phyloP scores from a whole-genome alignment of 805 yeast species.

The Wickerhamiella sorbophila region DNA sequence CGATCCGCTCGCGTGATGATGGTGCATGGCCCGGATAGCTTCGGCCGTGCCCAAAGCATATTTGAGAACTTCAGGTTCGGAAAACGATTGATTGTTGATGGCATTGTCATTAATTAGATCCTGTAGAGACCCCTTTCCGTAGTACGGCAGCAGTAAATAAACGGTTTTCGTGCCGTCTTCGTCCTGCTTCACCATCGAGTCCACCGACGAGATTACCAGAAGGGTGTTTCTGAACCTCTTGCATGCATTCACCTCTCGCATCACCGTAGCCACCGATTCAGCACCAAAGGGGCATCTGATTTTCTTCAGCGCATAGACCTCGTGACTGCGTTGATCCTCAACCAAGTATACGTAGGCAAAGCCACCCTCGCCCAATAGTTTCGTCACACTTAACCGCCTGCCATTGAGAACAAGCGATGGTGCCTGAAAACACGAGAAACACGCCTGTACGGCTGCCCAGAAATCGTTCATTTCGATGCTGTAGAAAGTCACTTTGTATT shows the following conservation, averaged over 20 bases:
- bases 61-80: slow-evolving; percentile 52
- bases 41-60: slow-evolving; percentile 41
- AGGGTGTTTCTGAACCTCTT: slow-evolving; percentile 49
- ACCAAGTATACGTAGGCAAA: slow-evolving; percentile 78
- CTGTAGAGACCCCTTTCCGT: slow-evolving; percentile 58
- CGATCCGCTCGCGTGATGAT: slow-evolving; percentile 28
- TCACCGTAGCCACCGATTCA: slow-evolving; percentile 55
- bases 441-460: slow-evolving; percentile 22
- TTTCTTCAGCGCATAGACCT: slow-evolving; percentile 62
- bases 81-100: slow-evolving; percentile 37
- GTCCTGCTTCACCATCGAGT: slow-evolving; percentile 58
- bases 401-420: slow-evolving; percentile 53
- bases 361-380: slow-evolving; percentile 82
- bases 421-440: slow-evolving; percentile 28
- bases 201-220: slow-evolving; percentile 52
- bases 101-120: slow-evolving; percentile 58
- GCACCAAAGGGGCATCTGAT: slow-evolving; percentile 80
- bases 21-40: slow-evolving; percentile 67
- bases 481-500: no score
- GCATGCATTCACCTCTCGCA: slow-evolving; percentile 66
- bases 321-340: slow-evolving; percentile 31
- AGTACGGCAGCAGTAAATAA: slow-evolving; percentile 68
- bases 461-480: no score
- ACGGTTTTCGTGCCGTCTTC: slow-evolving; percentile 68
- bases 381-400: slow-evolving; percentile 44